phyloP scores from a whole-genome alignment of 352 stramenopile genomes.

The Pythium scleroteichum region DNA sequence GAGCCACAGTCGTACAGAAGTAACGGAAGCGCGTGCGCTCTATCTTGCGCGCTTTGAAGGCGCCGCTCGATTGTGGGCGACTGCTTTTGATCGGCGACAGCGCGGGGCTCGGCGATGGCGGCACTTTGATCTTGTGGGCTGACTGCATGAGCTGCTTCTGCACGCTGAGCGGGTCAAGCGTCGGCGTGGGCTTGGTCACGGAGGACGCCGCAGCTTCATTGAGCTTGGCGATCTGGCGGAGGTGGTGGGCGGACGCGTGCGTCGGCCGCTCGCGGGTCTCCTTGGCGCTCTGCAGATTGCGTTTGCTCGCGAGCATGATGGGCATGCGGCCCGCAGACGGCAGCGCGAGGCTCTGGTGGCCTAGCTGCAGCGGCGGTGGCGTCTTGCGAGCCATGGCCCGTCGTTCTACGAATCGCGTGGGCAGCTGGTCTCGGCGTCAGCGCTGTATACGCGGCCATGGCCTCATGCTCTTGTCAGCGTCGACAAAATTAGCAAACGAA shows the following conservation, averaged over 20 bases:
- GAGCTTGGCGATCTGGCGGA: constrained; percentile 56
- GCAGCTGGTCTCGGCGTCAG: no score
- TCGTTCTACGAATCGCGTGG: no score
- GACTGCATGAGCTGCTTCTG: constrained; percentile 34
- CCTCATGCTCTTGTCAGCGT: no score
- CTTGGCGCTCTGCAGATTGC: constrained; percentile 41
- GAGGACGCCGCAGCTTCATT: constrained; percentile 21
- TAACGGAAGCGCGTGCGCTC: constrained; percentile 80
- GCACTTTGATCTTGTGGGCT: constrained; percentile 9
- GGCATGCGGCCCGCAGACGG: constrained; percentile 32
- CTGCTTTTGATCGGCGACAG: constrained; percentile 9
- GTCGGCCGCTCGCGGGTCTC: constrained; percentile 19
- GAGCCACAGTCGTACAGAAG: constrained; percentile 67
- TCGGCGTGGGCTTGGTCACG: constrained; percentile 34
- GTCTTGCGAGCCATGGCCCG: constrained; percentile 16
- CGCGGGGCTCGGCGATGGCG: neutral
- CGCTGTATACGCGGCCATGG: no score
- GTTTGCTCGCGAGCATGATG: constrained; percentile 35
- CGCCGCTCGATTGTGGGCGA: constrained; percentile 50
- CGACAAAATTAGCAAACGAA: no score
- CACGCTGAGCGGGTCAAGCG: constrained; percentile 28
- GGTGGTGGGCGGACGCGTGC: constrained; percentile 44
- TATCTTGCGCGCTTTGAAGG: constrained; percentile 67
- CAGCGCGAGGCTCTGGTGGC: constrained; percentile 22
- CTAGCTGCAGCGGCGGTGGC: constrained; percentile 25